These are phyloP conservation scores for Nicotiana noctiflora DNA, from an alignment of 257 asterid species.

Conservation along the genomic window DNA sequence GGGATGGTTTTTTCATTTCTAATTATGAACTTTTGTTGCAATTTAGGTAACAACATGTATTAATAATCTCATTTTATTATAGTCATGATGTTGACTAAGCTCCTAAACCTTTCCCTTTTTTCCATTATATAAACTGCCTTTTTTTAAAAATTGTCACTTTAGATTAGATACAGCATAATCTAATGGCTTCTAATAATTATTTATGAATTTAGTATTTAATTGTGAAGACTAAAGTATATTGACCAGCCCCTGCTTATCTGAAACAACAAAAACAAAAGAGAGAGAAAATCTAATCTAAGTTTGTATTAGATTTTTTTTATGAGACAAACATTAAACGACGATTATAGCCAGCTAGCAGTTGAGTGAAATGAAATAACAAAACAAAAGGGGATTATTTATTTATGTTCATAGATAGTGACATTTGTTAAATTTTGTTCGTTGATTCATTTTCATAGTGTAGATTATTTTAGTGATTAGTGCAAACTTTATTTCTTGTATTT, in stretches of 20 bases:
- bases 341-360: background rate
- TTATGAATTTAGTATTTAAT: background rate
- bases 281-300: background rate
- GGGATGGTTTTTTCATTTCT: background rate
- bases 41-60: conserved; percentile 25
- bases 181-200: background rate
- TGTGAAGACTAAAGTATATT: background rate
- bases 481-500: background rate
- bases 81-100: conserved; percentile 26
- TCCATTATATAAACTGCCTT: background rate
- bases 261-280: background rate
- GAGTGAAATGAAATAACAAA: background rate
- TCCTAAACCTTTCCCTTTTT: background rate
- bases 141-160: background rate
- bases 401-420: background rate
- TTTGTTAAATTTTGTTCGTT: background rate
- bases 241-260: background rate
- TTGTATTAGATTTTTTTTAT: background rate
- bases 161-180: background rate
- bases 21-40: conserved; percentile 18
- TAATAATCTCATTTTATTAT: background rate
- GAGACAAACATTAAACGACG: conserved; percentile 3
- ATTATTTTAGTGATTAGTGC: background rate
- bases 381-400: background rate
- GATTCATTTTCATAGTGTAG: background rate